A percentile compares a stretch with the other conserved stretches of the same genome.
Conservation (phyloP, 1,284 basidiomycete species). For the Tylopilus sp. region DNA sequence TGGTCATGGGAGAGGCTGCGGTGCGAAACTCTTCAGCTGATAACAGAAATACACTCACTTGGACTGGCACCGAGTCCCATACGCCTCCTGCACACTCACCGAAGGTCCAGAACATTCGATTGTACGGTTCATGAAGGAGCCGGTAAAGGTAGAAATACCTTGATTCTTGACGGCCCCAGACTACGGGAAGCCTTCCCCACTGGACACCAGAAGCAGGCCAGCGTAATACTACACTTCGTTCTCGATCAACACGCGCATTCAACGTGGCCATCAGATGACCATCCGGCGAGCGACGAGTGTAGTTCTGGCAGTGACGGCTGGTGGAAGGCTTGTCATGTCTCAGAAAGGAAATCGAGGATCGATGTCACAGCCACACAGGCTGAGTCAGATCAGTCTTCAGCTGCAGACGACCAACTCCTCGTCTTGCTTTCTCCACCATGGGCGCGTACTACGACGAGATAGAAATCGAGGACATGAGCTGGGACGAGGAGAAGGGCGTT, state of each 20-base stretch:
- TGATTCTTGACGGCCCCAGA: neutral
- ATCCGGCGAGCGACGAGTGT: neutral
- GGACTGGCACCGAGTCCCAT: neutral
- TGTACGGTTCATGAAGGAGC: neutral
- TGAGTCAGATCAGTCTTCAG: constrained; percentile 1
- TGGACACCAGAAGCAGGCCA: neutral
- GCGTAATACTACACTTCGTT: neutral
- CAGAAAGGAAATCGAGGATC: neutral
- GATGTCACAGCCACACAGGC: neutral
- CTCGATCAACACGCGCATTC: neutral
- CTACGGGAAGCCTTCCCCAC: neutral
- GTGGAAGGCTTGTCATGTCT: neutral
- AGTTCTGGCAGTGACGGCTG: neutral
- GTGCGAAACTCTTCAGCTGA: neutral
- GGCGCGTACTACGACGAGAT: constrained; percentile 88
- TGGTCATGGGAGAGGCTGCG: neutral
- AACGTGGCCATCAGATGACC: neutral
- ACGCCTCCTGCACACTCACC: neutral
- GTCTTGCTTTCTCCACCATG: constrained; percentile 40
- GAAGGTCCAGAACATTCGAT: neutral
- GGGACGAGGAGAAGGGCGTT: constrained; percentile 80
- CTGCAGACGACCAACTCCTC: neutral
- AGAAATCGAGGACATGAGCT: constrained; percentile 94
- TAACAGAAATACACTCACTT: constrained; percentile 1
- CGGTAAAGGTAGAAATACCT: neutral